Evolutionary conservation across 2,329 filamentous ascomycete genomes (phyloP).

Genomic region (Cordyceps tenuipes): DNA sequence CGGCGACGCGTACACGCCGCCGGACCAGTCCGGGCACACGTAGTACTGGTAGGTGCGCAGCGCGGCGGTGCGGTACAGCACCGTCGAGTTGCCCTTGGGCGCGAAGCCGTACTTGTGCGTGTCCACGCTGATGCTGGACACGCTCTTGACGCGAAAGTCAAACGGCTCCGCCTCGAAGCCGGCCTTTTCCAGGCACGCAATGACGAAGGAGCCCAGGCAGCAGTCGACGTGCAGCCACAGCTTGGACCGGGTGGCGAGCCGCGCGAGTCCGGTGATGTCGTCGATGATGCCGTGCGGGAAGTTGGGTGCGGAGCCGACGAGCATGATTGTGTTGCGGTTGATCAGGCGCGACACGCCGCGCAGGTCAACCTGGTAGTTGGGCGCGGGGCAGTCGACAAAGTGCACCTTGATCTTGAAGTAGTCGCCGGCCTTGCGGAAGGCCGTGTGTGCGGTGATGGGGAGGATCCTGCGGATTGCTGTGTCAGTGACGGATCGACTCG

Average conservation of each 20-base stretch:
- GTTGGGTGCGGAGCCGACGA: slow-evolving; percentile 93
- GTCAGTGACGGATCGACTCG: background rate
- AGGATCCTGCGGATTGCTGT: slow-evolving; percentile 58
- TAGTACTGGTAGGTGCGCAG: slow-evolving; percentile 93
- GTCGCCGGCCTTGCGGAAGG: slow-evolving; percentile 87
- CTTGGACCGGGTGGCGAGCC: slow-evolving; percentile 68
- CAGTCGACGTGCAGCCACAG: slow-evolving; percentile 94
- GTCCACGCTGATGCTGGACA: slow-evolving; percentile 92
- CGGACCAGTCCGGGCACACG: slow-evolving; percentile 87
- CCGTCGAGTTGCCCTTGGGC: slow-evolving; percentile 90
- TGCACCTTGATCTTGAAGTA: slow-evolving; percentile 98
- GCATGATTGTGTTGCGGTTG: slow-evolving; percentile 86
- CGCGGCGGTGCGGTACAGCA: slow-evolving; percentile 75
- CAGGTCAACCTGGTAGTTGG: slow-evolving; percentile 76
- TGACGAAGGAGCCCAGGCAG: slow-evolving; percentile 90
- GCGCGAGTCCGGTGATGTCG: slow-evolving; percentile 79
- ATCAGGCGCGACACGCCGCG: slow-evolving; percentile 72
- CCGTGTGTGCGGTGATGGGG: slow-evolving; percentile 88
- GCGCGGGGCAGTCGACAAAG: slow-evolving; percentile 77
- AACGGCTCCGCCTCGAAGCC: slow-evolving; percentile 84
- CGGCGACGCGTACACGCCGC: slow-evolving; percentile 91
- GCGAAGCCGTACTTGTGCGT: slow-evolving; percentile 99
- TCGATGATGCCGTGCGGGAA: slow-evolving; percentile 98
- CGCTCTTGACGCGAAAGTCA: slow-evolving; percentile 88
- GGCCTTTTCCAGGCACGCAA: slow-evolving; percentile 86